A percentile compares a stretch with the other conserved stretches of the same genome.
phyloP scores from a whole-genome alignment of 495 filamentous ascomycete genomes.

The Penicillium verhagenii region DNA sequence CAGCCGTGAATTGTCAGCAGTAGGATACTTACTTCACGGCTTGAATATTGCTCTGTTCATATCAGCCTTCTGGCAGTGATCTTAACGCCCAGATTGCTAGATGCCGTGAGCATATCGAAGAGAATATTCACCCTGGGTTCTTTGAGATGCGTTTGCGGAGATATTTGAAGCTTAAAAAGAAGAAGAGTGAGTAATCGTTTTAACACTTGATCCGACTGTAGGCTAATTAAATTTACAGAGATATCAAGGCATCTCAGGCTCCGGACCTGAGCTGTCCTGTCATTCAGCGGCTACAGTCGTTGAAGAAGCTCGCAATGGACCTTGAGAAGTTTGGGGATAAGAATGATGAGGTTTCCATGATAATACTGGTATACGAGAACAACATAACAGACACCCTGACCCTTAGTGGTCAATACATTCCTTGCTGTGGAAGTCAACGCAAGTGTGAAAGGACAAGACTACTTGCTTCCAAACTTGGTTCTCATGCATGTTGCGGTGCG shows the following conservation, averaged over 20 bases:
- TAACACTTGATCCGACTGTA: no score
- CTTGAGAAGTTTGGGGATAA: neutral
- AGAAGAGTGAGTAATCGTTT: neutral
- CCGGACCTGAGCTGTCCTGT: neutral
- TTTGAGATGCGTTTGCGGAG: neutral
- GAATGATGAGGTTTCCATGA: neutral
- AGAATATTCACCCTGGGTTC: neutral
- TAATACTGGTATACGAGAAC: no score
- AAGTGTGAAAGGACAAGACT: no score
- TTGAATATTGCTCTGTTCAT: neutral
- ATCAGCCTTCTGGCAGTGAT: neutral
- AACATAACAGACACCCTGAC: no score
- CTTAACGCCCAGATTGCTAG: neutral
- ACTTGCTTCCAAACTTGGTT: no score
- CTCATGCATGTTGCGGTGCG: no score
- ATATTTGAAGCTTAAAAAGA: neutral
- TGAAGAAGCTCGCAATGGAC: neutral
- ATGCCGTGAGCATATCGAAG: neutral
- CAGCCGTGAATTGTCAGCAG: neutral
- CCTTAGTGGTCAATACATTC: no score
- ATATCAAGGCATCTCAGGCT: neutral
- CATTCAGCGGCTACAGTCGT: neutral
- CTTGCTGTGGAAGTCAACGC: no score
- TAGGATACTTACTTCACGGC: neutral
- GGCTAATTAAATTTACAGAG: neutral